Conservation (phyloP, 2,329 filamentous ascomycete species). For the Rhynchosporium secalis region DNA sequence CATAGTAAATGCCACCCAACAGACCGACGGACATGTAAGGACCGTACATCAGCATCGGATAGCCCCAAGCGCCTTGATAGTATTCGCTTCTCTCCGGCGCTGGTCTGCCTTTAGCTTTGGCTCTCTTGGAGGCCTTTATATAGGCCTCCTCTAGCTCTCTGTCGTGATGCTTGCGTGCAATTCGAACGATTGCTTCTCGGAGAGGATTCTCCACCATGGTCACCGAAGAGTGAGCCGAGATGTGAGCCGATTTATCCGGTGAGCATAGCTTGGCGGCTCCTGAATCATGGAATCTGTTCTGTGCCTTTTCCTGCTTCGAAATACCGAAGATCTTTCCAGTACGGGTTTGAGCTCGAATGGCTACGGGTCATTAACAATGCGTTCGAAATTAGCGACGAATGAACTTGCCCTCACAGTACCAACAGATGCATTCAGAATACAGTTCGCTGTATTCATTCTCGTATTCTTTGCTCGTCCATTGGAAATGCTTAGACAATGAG, state of each 20-base stretch:
- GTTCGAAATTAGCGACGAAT: not conserved
- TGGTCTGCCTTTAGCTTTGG: slow-evolving; percentile 50
- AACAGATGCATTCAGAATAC: slow-evolving; percentile 78
- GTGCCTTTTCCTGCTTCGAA: slow-evolving; percentile 48
- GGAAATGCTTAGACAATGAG: slow-evolving; percentile 63
- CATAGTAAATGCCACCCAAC: slow-evolving; percentile 48
- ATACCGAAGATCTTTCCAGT: slow-evolving; percentile 48
- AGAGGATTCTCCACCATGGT: slow-evolving; percentile 33
- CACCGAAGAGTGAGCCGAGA: slow-evolving; percentile 72
- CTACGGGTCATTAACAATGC: slow-evolving; percentile 13
- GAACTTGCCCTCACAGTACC: slow-evolving; percentile 70
- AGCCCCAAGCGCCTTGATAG: slow-evolving; percentile 48
- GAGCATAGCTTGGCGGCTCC: slow-evolving; percentile 51
- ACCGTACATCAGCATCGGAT: slow-evolving; percentile 50
- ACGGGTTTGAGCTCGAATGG: slow-evolving; percentile 56
- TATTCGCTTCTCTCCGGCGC: slow-evolving; percentile 52
- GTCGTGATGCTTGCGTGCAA: slow-evolving; percentile 38
- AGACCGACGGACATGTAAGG: slow-evolving; percentile 48
- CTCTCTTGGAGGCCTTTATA: slow-evolving; percentile 51
- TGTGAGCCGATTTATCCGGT: slow-evolving; percentile 63
- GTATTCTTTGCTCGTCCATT: slow-evolving; percentile 72
- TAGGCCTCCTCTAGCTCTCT: slow-evolving; percentile 56
- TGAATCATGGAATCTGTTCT: slow-evolving; percentile 50
- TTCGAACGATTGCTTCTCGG: slow-evolving; percentile 35
- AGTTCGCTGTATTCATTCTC: slow-evolving; percentile 63